phyloP scores from a whole-genome alignment of 2,329 filamentous ascomycete species.

The Apiospora saccharicola region DNA sequence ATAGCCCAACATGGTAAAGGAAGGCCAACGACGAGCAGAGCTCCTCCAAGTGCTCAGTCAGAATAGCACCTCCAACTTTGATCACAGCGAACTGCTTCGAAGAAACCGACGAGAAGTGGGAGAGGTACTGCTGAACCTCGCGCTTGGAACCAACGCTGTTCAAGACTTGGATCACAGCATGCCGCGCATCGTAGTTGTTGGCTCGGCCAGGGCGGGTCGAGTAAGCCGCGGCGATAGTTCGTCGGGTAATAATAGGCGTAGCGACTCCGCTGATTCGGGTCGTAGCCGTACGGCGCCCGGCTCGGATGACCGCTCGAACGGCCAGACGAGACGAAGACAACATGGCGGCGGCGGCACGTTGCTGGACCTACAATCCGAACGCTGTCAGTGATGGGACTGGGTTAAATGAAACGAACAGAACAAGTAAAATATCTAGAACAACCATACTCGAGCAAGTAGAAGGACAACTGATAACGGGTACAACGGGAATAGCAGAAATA shows the following conservation, averaged over 20 bases:
- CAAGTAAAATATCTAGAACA: not conserved
- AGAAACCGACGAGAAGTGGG: constrained; percentile 95
- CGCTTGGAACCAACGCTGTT: constrained; percentile 96
- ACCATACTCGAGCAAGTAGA: not conserved
- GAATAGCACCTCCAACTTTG: constrained; percentile 95
- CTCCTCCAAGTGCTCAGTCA: constrained; percentile 92
- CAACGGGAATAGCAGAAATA: not conserved
- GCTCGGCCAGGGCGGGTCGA: constrained; percentile 17
- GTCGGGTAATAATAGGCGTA: not conserved
- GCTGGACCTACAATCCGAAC: not conserved
- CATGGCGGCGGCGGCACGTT: constrained; percentile 11
- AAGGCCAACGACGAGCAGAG: constrained; percentile 89
- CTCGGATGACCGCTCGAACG: constrained; percentile 39
- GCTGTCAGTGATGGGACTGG: not conserved
- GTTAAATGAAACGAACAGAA: not conserved
- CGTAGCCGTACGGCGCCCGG: constrained; percentile 40
- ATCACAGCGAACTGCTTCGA: constrained; percentile 98
- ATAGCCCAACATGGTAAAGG: constrained; percentile 92
- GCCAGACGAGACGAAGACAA: constrained; percentile 35
- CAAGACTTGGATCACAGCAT: constrained; percentile 86
- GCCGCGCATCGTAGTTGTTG: constrained; percentile 69
- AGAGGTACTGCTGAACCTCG: constrained; percentile 96
- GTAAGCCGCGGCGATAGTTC: constrained; percentile 17
- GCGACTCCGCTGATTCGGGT: constrained; percentile 30
- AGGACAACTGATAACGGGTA: not conserved